Evolutionary conservation across 108 stramenopile genomes (phyloP).

Genomic region (Nitzschia sp.): DNA sequence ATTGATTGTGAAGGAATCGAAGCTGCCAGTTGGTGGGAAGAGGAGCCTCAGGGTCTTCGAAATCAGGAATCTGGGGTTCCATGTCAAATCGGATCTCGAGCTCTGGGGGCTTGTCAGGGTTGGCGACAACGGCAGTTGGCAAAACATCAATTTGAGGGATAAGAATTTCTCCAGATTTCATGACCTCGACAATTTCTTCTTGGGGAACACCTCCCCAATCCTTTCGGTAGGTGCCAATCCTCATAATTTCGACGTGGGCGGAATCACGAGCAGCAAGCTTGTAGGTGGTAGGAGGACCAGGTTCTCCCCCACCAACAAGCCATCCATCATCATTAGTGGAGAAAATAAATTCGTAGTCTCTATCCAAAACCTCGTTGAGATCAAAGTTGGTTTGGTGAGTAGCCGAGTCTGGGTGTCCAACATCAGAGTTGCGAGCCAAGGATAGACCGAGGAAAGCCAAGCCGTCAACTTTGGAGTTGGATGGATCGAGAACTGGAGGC

Average conservation of each 20-base stretch:
- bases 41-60: conserved; percentile 45
- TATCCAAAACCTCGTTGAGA: conserved; percentile 65
- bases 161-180: conserved; percentile 68
- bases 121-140: conserved; percentile 82
- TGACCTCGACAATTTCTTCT: conserved; percentile 63
- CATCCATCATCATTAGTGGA: conserved; percentile 89
- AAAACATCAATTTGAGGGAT: conserved; percentile 86
- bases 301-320: conserved; percentile 87
- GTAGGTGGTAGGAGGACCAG: conserved; percentile 75
- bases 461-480: conserved; percentile 79
- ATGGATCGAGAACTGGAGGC: conserved; percentile 82
- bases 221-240: conserved; percentile 78
- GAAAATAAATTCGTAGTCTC: conserved; percentile 63
- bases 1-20: conserved; percentile 85
- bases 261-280: conserved; percentile 82
- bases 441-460: conserved; percentile 86
- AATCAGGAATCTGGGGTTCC: conserved; percentile 57
- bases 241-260: conserved; percentile 85
- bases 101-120: conserved; percentile 76
- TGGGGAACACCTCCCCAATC: conserved; percentile 78
- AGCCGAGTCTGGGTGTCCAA: conserved; percentile 68
- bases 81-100: conserved; percentile 88
- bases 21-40: conserved; percentile 81
- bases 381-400: conserved; percentile 86
- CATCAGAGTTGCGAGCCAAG: conserved; percentile 52